Base-by-base conservation (phyloP, 768 basidiomycete species). In the Rhizopogon salebrosus region DNA sequence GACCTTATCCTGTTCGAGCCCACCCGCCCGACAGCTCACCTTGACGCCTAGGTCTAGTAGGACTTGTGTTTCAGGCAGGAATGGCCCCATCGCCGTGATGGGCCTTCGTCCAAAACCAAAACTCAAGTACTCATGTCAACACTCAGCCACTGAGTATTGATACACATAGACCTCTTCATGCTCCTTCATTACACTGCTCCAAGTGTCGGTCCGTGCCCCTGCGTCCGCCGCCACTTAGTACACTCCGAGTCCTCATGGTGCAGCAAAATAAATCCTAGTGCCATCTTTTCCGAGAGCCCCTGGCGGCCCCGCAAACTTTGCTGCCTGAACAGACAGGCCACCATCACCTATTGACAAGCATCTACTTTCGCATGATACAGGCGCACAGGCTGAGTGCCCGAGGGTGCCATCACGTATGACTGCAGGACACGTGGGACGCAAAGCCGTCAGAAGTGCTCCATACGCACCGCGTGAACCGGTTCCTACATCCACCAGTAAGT, bases 171-270 rank as follows among this genome's bases (percentile, higher is more conserved):
- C 38, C 46, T 49, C 61, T 53, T 52, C 45, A 49, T 59, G 55
- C 57, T 57, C 54, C 50, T 54, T 29, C 37, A 37, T 41, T 31
- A 41, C 54, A 46, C 41, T 55, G 39, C 39, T 54, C 51, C 49
- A 24, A 42, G 71, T 73, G 71, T 60, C 69, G 56, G 51, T 73
- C 61, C 52, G 60, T 77, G 45, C 68, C 76, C 60, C 72, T 54
- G 67, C 53, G 66, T 80, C 57, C 70, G 43, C 62, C 70, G 41
- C 61, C 74, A 52, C 56, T 70, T 55, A 66, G 70, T 48, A 41
- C 59, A 14, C 48, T 55, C n/a, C n/a, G n/a, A n/a, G n/a, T n/a
- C n/a, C 27, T 60, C n/a, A 35, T 55, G 4, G 51, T 63, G 18
- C 52, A 57, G 5, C 40, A 53, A 10, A 61, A 34, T 52, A 48